A percentile compares a stretch with the other conserved stretches of the same genome.
Evolutionary conservation across 1,284 basidiomycete species (phyloP).

Genomic region (Laetiporus sulphureus): DNA sequence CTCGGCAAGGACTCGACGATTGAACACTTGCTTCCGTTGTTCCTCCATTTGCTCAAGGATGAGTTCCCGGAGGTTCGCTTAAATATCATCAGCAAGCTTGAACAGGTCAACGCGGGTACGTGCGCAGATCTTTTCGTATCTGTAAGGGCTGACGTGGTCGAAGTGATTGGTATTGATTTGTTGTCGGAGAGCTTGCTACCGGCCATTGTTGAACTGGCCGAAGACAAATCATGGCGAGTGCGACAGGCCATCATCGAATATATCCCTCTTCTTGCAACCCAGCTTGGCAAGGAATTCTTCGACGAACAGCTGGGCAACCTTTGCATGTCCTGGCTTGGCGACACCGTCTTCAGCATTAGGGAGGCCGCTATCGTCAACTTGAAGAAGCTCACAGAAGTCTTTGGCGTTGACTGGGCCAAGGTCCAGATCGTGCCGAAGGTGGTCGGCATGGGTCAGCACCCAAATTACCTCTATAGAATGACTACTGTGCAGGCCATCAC

Average conservation of each 20-base stretch:
- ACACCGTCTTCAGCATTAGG: slow-evolving; percentile 97
- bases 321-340: slow-evolving; percentile 99
- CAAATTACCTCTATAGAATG: slow-evolving; percentile 98
- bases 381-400: slow-evolving; percentile 97
- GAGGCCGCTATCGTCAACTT: slow-evolving; percentile 97
- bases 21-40: slow-evolving; percentile 94
- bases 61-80: slow-evolving; percentile 98
- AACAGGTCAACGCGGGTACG: slow-evolving; percentile 90
- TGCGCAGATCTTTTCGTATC: slow-evolving; percentile 9
- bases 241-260: slow-evolving; percentile 99
- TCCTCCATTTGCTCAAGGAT: slow-evolving; percentile 95
- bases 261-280: slow-evolving; percentile 91
- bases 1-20: slow-evolving; percentile 93
- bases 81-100: slow-evolving; percentile 98
- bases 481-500: slow-evolving; percentile 99
- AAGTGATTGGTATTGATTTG: slow-evolving; percentile 96
- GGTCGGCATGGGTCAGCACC: slow-evolving; percentile 94
- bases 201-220: slow-evolving; percentile 96
- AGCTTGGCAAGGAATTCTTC: slow-evolving; percentile 95
- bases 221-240: slow-evolving; percentile 99
- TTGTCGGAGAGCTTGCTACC: slow-evolving; percentile 95
- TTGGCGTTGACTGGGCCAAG: slow-evolving; percentile 97
- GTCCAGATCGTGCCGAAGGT: slow-evolving; percentile 96
- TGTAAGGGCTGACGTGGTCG: slow-evolving; percentile 3
- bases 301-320: slow-evolving; percentile 95